Base-by-base conservation (phyloP, 257 asterid species). In the Salvia rosmarinus region DNA sequence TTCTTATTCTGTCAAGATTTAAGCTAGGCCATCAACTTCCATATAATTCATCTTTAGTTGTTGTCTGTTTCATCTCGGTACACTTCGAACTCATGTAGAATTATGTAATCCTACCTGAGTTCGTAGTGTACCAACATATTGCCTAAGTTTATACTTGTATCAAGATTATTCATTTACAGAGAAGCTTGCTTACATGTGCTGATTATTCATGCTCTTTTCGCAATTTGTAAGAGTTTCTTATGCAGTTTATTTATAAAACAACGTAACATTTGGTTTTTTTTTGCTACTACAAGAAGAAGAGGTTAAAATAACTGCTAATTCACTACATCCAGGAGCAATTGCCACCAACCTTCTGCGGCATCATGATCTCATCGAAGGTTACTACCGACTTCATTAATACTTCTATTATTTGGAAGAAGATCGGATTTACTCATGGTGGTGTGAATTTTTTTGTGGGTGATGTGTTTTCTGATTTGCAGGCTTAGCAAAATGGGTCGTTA, bases 291-390 rank as follows among this genome's bases (percentile, higher is more conserved):
- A 87, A 96, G 96, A 85, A 73, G 96, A 85, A 81, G 89, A 95
- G 72, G 90, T 86, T 43, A 59, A 82, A 60, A 77, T 91, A 81
- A 91, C 96, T 72, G 95, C 92, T 17, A 91, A 91, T 73, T 86
- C 96, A 28, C 79, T 91, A 7, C 98, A 91, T 80, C 98, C 98
- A 3, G 98, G 98, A 60, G 79, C 86, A 21, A 88, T 91, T 43
- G 76, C 87, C 76, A 91, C 98, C 81, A 91, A 91, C 75, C 88
- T 91, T 74, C 13, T 77, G 49, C 87, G 95, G 30, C 78, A 89
- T 72, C 76, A 76, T 42, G 71, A 78, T 30, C 46, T 84, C 40
- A 6, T 89, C 63, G 83, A 76, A 5, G 88, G 97, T 91, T 4
- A 44, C n/a, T 39, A 62, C 1, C 43, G 51, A 9, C 65, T 70